Conservation (phyloP, 768 basidiomycete genomes). For the Amanita fuliginea region DNA sequence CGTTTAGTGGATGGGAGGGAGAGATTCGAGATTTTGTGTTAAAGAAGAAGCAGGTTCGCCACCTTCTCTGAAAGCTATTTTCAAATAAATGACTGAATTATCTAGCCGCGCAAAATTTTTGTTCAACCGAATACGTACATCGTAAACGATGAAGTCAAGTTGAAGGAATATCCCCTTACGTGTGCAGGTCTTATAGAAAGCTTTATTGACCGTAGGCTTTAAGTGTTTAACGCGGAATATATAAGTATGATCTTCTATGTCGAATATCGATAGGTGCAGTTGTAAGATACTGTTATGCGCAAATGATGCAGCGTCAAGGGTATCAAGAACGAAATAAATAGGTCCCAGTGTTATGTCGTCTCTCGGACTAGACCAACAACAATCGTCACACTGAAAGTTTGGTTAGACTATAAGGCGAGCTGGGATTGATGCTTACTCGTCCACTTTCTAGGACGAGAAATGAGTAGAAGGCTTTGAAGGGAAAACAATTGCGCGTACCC, state of each 20-base stretch:
- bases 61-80: background rate
- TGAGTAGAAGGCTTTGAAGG: slow-evolving; percentile 7
- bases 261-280: slow-evolving; percentile 8
- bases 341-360: slow-evolving; percentile 24
- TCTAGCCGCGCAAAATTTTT: slow-evolving; percentile 74
- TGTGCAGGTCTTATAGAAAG: slow-evolving; percentile 69
- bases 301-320: background rate
- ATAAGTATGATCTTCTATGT: slow-evolving; percentile 5
- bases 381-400: slow-evolving; percentile 48
- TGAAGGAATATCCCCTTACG: slow-evolving; percentile 74
- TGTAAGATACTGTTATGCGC: background rate
- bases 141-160: slow-evolving; percentile 51
- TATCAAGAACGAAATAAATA: slow-evolving; percentile 2
- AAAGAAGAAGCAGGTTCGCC: slow-evolving; percentile 57
- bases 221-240: slow-evolving; percentile 8
- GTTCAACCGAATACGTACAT: slow-evolving; percentile 75
- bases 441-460: slow-evolving; percentile 48
- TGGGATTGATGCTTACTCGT: slow-evolving; percentile 47
- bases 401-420: slow-evolving; percentile 7
- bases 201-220: slow-evolving; percentile 63
- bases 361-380: slow-evolving; percentile 61
- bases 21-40: slow-evolving; percentile 72
- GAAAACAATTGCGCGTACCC: slow-evolving; percentile 38
- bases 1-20: slow-evolving; percentile 58
- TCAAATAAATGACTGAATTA: background rate